A percentile compares a stretch with the other conserved stretches of the same genome.
Evolutionary conservation across 768 basidiomycete species (phyloP).

Genomic region (Leccinum variicolor): DNA sequence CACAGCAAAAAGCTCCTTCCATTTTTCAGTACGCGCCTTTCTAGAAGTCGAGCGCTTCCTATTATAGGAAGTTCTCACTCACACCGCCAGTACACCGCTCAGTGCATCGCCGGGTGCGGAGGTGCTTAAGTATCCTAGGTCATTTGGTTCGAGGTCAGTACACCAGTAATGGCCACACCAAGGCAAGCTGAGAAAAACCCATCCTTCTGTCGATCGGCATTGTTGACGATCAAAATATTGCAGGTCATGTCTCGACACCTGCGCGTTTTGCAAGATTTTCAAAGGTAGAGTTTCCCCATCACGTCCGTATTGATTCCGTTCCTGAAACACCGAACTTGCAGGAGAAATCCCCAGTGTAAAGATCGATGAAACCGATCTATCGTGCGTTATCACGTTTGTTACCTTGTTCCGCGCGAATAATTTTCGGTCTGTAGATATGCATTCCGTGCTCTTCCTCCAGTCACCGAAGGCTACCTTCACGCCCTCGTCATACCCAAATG

Average conservation of each 20-base stretch:
- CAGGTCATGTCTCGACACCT: slow-evolving; percentile 51
- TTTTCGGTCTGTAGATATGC: slow-evolving; percentile 51
- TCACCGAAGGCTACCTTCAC: slow-evolving; percentile 68
- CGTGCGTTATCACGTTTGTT: slow-evolving; percentile 43
- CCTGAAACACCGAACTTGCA: slow-evolving; percentile 24
- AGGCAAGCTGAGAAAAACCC: slow-evolving; percentile 5
- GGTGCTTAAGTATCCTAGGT: background rate
- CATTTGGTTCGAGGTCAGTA: background rate
- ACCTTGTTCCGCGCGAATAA: background rate
- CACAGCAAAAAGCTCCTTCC: no score
- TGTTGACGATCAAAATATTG: background rate
- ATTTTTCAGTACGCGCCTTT: background rate
- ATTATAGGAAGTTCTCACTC: background rate
- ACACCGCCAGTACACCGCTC: background rate
- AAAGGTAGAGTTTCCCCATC: slow-evolving; percentile 48
- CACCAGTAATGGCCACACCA: slow-evolving; percentile 1
- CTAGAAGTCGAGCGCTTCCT: background rate
- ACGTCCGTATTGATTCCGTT: background rate
- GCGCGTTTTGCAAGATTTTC: slow-evolving; percentile 93
- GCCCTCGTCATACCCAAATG: slow-evolving; percentile 91
- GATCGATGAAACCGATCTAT: slow-evolving; percentile 68
- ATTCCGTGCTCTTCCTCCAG: slow-evolving; percentile 88
- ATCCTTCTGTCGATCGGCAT: background rate
- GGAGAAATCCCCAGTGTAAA: slow-evolving; percentile 88
- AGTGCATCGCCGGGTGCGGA: background rate